These are phyloP conservation scores for Solanum chmielewskii DNA, from an alignment of 257 asterid species.

Conservation along the genomic window DNA sequence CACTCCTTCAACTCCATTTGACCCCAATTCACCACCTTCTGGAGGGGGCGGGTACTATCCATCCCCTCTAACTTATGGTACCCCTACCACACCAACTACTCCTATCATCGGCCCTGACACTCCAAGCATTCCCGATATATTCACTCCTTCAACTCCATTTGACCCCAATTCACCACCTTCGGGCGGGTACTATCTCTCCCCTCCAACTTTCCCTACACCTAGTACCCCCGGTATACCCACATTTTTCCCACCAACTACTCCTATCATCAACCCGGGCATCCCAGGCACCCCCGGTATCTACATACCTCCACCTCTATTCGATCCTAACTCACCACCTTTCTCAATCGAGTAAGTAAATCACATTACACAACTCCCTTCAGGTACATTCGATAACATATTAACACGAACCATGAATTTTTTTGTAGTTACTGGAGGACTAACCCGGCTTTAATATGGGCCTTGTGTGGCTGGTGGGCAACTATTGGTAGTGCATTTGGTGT, in stretches of 20 bases:
- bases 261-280: slow-evolving; percentile 20
- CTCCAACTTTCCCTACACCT: background rate
- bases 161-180: slow-evolving; percentile 81
- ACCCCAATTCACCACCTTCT: background rate
- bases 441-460: slow-evolving; percentile 42
- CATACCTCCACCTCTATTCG: slow-evolving; percentile 42
- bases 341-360: slow-evolving; percentile 39
- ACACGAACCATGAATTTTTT: background rate
- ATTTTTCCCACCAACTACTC: slow-evolving; percentile 18
- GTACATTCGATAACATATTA: background rate
- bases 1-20: background rate
- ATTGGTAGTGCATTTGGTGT: slow-evolving; percentile 34
- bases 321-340: slow-evolving; percentile 61
- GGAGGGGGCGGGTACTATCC: background rate
- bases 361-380: background rate
- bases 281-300: slow-evolving; percentile 31
- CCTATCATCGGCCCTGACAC: slow-evolving; percentile 10
- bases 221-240: slow-evolving; percentile 5
- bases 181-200: background rate
- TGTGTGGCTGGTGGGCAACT: slow-evolving; percentile 42
- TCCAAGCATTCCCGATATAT: slow-evolving; percentile 27
- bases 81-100: slow-evolving; percentile 1
- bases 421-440: slow-evolving; percentile 60
- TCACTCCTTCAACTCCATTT: slow-evolving; percentile 54
- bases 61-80: background rate